Conservation (phyloP, 305 asterid species). For the Ajuga reptans region DNA sequence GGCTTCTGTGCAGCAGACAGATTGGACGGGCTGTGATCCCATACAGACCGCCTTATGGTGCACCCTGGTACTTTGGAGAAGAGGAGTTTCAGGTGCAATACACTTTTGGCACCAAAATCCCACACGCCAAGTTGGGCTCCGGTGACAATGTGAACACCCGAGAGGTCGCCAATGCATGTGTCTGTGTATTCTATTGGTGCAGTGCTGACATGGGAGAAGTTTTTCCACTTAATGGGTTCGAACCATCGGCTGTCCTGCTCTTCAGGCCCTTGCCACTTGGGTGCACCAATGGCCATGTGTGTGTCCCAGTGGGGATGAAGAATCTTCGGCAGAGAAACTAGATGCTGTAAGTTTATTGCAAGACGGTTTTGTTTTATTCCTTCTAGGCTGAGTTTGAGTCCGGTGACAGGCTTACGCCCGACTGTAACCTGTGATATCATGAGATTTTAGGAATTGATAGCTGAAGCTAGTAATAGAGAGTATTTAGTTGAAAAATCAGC, state of each 20-base stretch:
- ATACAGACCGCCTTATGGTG: slow-evolving; percentile 88
- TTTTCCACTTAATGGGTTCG: slow-evolving; percentile 96
- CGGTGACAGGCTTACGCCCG: slow-evolving; percentile 95
- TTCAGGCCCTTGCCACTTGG: slow-evolving; percentile 96
- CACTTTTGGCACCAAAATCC: slow-evolving; percentile 92
- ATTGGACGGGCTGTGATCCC: slow-evolving; percentile 93
- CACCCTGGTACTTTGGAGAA: slow-evolving; percentile 97
- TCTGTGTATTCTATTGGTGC: slow-evolving; percentile 90
- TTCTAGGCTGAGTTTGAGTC: slow-evolving; percentile 86
- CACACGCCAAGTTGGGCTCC: slow-evolving; percentile 98
- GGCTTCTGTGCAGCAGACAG: slow-evolving; percentile 37
- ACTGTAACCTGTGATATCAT: slow-evolving; percentile 64
- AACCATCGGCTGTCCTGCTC: slow-evolving; percentile 99
- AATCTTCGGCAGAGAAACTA: slow-evolving; percentile 87
- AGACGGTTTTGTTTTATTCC: slow-evolving; percentile 86
- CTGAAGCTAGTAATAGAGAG: no score
- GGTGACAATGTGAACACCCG: slow-evolving; percentile 86
- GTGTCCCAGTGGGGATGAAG: slow-evolving; percentile 98
- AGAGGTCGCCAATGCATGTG: slow-evolving; percentile 85
- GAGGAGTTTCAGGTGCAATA: slow-evolving; percentile 80
- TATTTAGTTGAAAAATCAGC: no score
- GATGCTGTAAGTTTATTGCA: slow-evolving; percentile 75
- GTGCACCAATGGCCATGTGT: slow-evolving; percentile 94
- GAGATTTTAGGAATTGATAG: neutral
- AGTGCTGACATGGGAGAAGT: slow-evolving; percentile 90